Percentiles rank a stretch among this genome's conserved stretches.
Evolutionary conservation across 192 early-diverging fungal species (phyloP).

Genomic region (Coemansia guatemalensis): DNA sequence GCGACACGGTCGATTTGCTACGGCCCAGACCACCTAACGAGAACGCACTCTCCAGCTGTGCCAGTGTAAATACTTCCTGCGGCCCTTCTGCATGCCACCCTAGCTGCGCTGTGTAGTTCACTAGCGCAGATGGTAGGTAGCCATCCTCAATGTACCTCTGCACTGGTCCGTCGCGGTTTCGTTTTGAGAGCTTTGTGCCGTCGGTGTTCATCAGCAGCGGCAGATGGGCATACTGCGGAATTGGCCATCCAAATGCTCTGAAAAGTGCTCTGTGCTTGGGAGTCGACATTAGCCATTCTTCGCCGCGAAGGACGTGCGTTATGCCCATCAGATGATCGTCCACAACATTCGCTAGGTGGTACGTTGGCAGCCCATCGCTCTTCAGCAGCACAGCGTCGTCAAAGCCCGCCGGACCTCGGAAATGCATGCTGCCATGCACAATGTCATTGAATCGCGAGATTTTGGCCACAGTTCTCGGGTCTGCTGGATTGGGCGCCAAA

Average conservation of each 20-base stretch:
- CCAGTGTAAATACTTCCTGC: conserved; percentile 66
- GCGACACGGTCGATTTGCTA: conserved; percentile 47
- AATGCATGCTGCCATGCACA: conserved; percentile 72
- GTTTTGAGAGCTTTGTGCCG: conserved; percentile 87
- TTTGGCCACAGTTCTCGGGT: conserved; percentile 55
- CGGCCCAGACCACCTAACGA: conserved; percentile 40
- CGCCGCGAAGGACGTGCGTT: conserved; percentile 90
- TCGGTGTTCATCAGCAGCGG: conserved; percentile 83
- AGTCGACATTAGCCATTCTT: conserved; percentile 94
- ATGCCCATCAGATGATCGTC: conserved; percentile 92
- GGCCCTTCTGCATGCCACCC: conserved; percentile 70
- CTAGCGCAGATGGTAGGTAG: conserved; percentile 79
- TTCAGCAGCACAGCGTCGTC: conserved; percentile 92
- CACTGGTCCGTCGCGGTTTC: conserved; percentile 70
- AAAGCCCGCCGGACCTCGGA: conserved; percentile 65
- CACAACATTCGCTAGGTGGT: conserved; percentile 93
- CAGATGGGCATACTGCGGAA: conserved; percentile 82
- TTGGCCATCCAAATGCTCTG: conserved; percentile 73
- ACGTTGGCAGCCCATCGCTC: conserved; percentile 90
- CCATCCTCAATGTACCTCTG: conserved; percentile 75
- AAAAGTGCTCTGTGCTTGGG: conserved; percentile 90
- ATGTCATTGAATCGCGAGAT: conserved; percentile 63
- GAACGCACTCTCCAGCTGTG: conserved; percentile 29
- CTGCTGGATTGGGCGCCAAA: conserved; percentile 43
- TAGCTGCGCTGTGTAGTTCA: conserved; percentile 85